Evolutionary conservation across 768 basidiomycete species (phyloP).

Genomic region (Tylopilus rubrobrunneus): DNA sequence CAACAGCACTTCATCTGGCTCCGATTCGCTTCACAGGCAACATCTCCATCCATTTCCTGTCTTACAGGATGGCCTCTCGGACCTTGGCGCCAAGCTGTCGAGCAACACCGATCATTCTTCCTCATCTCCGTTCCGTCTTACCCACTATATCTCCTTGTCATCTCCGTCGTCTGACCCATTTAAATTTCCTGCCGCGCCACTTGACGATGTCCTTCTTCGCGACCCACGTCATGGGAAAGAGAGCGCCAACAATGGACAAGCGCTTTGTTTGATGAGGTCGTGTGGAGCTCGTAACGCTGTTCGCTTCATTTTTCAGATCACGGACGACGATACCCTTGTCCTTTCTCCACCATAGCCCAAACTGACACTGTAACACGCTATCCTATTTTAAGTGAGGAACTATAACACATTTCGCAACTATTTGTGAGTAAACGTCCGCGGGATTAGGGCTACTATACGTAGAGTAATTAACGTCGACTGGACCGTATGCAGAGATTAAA

Average conservation of each 20-base stretch:
- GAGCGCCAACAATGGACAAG: conserved; percentile 14
- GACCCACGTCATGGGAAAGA: conserved; percentile 21
- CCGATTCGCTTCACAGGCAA: conserved; percentile 41
- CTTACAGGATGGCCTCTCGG: conserved; percentile 10
- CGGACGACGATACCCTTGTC: conserved; percentile 16
- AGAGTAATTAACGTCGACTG: conserved; percentile 15
- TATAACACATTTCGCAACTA: conserved; percentile 5
- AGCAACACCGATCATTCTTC: conserved; percentile 6
- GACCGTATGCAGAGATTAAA: conserved; percentile 7
- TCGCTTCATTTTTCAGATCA: conserved; percentile 26
- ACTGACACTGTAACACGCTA: background rate
- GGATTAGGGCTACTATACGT: conserved; percentile 11
- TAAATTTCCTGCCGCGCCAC: conserved; percentile 6
- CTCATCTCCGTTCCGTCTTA: conserved; percentile 30
- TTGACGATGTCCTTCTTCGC: conserved; percentile 12
- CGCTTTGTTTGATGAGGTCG: conserved; percentile 30
- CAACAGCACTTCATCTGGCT: conserved; percentile 19
- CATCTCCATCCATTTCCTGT: conserved; percentile 48
- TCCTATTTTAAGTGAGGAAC: background rate
- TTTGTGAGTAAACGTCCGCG: background rate
- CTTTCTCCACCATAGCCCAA: background rate
- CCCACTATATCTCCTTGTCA: conserved; percentile 39
- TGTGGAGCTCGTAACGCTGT: conserved; percentile 14
- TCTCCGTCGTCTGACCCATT: conserved; percentile 16
- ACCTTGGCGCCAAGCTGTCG: conserved; percentile 13